phyloP scores from a whole-genome alignment of 352 stramenopile genomes.

The Phytophthora megakarya region DNA sequence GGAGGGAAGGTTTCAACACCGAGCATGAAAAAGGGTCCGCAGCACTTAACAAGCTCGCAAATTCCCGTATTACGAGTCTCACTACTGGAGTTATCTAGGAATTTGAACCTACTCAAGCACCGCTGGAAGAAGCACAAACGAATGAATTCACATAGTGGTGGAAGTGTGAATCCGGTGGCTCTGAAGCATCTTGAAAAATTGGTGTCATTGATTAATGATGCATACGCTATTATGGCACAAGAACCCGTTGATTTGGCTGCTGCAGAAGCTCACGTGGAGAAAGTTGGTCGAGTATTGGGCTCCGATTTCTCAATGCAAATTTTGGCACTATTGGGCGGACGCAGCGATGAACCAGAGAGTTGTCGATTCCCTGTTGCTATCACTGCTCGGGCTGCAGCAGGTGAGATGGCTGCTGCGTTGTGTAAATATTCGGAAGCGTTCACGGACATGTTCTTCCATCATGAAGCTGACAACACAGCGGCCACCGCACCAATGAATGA shows the following conservation, averaged over 20 bases:
- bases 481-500: slow-evolving; percentile 34
- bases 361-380: slow-evolving; percentile 39
- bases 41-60: slow-evolving; percentile 42
- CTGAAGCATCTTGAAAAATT: slow-evolving; percentile 76
- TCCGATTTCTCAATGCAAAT: slow-evolving; percentile 79
- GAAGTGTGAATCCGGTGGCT: slow-evolving; percentile 53
- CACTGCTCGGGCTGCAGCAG: slow-evolving; percentile 30
- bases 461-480: slow-evolving; percentile 33
- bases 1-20: slow-evolving; percentile 7
- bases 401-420: slow-evolving; percentile 44
- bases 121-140: slow-evolving; percentile 59
- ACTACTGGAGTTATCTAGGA: slow-evolving; percentile 71
- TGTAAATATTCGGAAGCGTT: slow-evolving; percentile 66
- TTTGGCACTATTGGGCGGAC: slow-evolving; percentile 46
- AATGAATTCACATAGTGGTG: slow-evolving; percentile 36
- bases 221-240: slow-evolving; percentile 60
- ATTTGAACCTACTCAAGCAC: slow-evolving; percentile 70
- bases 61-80: slow-evolving; percentile 74
- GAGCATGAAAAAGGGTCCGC: slow-evolving; percentile 16
- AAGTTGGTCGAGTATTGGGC: slow-evolving; percentile 54
- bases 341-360: slow-evolving; percentile 35
- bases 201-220: slow-evolving; percentile 69
- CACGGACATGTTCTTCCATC: slow-evolving; percentile 50
- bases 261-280: slow-evolving; percentile 55
- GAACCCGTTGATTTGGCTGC: slow-evolving; percentile 58